A percentile compares a stretch with the other conserved stretches of the same genome.
Evolutionary conservation across 2,329 filamentous ascomycete genomes (phyloP).

Genomic region (Xylariaceae sp.): DNA sequence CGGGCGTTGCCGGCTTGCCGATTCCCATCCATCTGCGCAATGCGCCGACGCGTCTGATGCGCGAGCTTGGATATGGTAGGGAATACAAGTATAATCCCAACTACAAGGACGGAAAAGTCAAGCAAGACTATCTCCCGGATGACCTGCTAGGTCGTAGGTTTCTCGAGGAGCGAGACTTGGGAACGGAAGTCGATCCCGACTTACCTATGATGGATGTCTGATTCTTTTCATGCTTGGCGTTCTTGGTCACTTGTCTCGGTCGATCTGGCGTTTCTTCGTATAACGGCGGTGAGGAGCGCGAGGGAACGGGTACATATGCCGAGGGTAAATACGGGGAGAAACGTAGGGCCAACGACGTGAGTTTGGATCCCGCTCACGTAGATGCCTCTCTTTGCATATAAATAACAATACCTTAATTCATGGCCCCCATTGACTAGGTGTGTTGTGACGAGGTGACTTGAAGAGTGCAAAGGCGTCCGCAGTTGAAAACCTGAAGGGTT

Average conservation of each 20-base stretch:
- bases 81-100: slow-evolving; percentile 98
- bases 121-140: slow-evolving; percentile 87
- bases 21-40: slow-evolving; percentile 87
- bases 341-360: neutral
- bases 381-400: slow-evolving; percentile 7
- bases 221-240: neutral
- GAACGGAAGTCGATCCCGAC: slow-evolving; percentile 71
- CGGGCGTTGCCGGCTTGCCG: slow-evolving; percentile 74
- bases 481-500: no score
- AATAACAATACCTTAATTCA: neutral
- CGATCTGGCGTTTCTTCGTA: neutral
- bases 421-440: neutral
- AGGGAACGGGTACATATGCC: neutral
- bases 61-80: slow-evolving; percentile 82
- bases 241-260: neutral
- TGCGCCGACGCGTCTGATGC: slow-evolving; percentile 88
- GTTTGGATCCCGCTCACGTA: slow-evolving; percentile 3
- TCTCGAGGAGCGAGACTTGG: slow-evolving; percentile 75
- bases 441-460: neutral
- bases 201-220: slow-evolving; percentile 41
- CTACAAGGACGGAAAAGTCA: slow-evolving; percentile 74
- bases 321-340: neutral
- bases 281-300: neutral
- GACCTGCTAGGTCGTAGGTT: slow-evolving; percentile 67
- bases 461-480: neutral